A percentile compares a stretch with the other conserved stretches of the same genome.
phyloP scores from a whole-genome alignment of 768 basidiomycete genomes.

The Amanita pseudoporphyria region DNA sequence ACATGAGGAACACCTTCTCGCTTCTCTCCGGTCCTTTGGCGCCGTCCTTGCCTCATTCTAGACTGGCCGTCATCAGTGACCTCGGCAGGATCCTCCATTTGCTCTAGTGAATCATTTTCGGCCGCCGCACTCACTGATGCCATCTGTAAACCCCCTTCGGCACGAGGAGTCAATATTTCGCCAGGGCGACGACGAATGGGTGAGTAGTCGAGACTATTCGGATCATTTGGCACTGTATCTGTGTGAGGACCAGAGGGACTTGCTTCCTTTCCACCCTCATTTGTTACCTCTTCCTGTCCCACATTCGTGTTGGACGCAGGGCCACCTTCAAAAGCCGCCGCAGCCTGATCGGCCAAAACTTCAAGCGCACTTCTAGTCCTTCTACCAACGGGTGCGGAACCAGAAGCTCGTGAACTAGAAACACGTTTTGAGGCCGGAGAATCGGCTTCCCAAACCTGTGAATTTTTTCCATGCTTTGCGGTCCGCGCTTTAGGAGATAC shows the following conservation, averaged over 20 bases:
- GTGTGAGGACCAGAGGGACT: not conserved
- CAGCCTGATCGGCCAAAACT: conserved; percentile 68
- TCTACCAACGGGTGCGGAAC: not conserved
- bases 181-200: no score
- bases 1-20: not conserved
- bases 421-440: conserved; percentile 6
- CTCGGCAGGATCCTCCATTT: not conserved
- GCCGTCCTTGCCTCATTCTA: not conserved
- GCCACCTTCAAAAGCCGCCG: conserved; percentile 34
- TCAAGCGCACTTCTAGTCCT: conserved; percentile 44
- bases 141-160: no score
- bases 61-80: not conserved
- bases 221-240: not conserved
- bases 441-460: not conserved
- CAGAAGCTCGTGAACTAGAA: conserved; percentile 19
- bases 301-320: conserved; percentile 6
- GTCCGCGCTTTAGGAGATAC: conserved; percentile 1
- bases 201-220: not conserved
- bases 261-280: not conserved
- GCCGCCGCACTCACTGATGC: not conserved
- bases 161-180: not conserved
- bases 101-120: not conserved
- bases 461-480: not conserved
- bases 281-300: not conserved
- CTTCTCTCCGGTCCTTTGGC: not conserved